These are phyloP conservation scores for Gilbertella persicaria DNA, from an alignment of 371 early-diverging fungal species.

Conservation along the genomic window DNA sequence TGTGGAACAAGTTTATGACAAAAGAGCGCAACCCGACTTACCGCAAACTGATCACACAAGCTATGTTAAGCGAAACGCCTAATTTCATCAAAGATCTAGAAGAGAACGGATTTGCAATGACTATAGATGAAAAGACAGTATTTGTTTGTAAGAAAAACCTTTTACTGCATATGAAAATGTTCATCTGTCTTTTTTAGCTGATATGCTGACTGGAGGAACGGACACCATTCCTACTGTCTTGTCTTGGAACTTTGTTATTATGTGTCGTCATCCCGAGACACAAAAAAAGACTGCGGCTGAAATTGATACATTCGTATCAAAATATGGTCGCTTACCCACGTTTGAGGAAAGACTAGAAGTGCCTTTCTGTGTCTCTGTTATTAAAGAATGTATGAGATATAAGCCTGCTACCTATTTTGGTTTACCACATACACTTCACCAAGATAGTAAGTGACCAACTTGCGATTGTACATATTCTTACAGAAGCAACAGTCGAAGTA, in stretches of 20 bases:
- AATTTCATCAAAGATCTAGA: conserved; percentile 2
- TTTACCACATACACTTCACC: conserved; percentile 6
- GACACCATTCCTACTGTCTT: conserved; percentile 14
- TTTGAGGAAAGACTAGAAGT: conserved; percentile 5
- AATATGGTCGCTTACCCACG: conserved; percentile 5
- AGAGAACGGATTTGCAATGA: neutral
- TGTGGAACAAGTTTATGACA: conserved; percentile 1
- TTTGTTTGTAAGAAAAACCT: neutral
- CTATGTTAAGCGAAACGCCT: neutral
- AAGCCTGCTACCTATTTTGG: conserved; percentile 11
- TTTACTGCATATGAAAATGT: neutral
- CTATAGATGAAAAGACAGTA: neutral
- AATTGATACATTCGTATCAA: conserved; percentile 15
- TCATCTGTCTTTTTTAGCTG: conserved; percentile 6
- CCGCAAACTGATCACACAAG: neutral
- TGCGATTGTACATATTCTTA: neutral
- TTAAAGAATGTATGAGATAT: conserved; percentile 19
- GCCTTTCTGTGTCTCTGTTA: conserved; percentile 11
- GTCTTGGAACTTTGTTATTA: conserved; percentile 9
- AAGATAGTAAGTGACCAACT: conserved; percentile 14
- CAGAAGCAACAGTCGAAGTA: neutral
- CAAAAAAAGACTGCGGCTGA: conserved; percentile 11
- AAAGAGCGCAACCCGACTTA: neutral
- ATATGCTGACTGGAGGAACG: conserved; percentile 17
- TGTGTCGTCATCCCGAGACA: conserved; percentile 15